Conservation (phyloP, 1,284 basidiomycete genomes). For the Ustilago tritici region DNA sequence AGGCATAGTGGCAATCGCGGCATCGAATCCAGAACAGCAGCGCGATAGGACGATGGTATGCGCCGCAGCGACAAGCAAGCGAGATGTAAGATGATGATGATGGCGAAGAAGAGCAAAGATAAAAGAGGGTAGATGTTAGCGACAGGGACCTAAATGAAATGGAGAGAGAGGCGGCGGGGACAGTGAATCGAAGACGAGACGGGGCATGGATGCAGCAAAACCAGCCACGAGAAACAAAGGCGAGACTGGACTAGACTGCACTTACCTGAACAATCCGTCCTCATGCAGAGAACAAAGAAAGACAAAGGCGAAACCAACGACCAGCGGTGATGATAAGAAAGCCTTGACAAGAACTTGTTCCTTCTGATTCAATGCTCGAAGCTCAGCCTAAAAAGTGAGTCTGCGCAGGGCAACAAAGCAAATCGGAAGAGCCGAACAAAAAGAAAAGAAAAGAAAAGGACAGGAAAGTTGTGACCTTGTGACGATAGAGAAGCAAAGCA, state of each 20-base stretch:
- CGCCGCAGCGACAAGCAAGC: neutral
- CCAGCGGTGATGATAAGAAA: slow-evolving; percentile 35
- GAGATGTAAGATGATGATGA: slow-evolving; percentile 6
- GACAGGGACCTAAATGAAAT: slow-evolving; percentile 20
- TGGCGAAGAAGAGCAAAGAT: slow-evolving; percentile 7
- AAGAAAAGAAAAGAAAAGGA: slow-evolving; percentile 3
- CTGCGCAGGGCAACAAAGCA: neutral
- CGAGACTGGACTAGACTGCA: neutral
- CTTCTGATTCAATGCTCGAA: neutral
- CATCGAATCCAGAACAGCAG: neutral
- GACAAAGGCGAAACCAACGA: slow-evolving; percentile 23
- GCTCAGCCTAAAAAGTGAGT: neutral
- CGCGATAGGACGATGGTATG: neutral
- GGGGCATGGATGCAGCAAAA: slow-evolving; percentile 5
- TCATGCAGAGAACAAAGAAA: slow-evolving; percentile 9
- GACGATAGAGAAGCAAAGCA: slow-evolving; percentile 20
- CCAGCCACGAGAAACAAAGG: neutral
- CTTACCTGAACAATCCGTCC: slow-evolving; percentile 26
- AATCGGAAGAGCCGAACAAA: slow-evolving; percentile 8
- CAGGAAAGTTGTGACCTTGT: slow-evolving; percentile 4
- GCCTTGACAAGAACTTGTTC: slow-evolving; percentile 8
- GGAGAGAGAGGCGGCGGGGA: slow-evolving; percentile 13
- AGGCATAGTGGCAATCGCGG: slow-evolving; percentile 23
- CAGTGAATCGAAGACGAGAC: slow-evolving; percentile 1
- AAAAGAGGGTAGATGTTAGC: slow-evolving; percentile 43